A percentile compares a stretch with the other conserved stretches of the same genome.
Conservation (phyloP, 768 basidiomycete species). For the Tulasnella sp. region DNA sequence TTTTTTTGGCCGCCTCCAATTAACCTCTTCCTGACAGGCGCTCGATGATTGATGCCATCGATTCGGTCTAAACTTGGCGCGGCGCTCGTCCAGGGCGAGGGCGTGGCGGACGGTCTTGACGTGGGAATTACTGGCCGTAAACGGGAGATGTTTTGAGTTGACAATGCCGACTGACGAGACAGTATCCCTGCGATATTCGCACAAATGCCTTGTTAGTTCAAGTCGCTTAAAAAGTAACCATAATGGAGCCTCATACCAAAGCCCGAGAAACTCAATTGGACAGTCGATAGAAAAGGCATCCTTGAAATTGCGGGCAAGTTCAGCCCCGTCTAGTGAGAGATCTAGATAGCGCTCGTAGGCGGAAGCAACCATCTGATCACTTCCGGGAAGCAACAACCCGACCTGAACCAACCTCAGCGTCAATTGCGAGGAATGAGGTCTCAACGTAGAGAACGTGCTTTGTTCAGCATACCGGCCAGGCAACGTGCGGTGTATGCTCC, state of each 20-base stretch:
- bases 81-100: conserved; percentile 26
- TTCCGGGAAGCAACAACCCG: conserved; percentile 2
- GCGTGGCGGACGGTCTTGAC: conserved; percentile 32
- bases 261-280: conserved; percentile 31
- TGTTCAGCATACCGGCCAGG: conserved; percentile 25
- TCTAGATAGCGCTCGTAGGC: conserved; percentile 19
- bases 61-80: conserved; percentile 25
- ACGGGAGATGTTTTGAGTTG: conserved; percentile 30
- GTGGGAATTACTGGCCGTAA: conserved; percentile 27
- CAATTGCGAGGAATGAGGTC: too few species aligned
- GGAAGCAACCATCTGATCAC: conserved; percentile 10
- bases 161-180: conserved; percentile 28
- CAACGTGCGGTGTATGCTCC: neutral
- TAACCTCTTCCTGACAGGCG: too few species aligned
- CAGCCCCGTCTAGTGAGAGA: neutral
- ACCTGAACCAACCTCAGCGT: neutral
- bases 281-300: conserved; percentile 29
- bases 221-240: too few species aligned
- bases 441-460: neutral
- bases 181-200: conserved; percentile 29
- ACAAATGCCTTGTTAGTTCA: too few species aligned
- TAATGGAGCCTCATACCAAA: conserved; percentile 19
- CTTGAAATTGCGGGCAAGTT: conserved; percentile 29
- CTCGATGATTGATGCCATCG: conserved; percentile 5
- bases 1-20: too few species aligned